Evolutionary conservation across 2,329 filamentous ascomycete genomes (phyloP).

Genomic region (Ophiostoma montium): DNA sequence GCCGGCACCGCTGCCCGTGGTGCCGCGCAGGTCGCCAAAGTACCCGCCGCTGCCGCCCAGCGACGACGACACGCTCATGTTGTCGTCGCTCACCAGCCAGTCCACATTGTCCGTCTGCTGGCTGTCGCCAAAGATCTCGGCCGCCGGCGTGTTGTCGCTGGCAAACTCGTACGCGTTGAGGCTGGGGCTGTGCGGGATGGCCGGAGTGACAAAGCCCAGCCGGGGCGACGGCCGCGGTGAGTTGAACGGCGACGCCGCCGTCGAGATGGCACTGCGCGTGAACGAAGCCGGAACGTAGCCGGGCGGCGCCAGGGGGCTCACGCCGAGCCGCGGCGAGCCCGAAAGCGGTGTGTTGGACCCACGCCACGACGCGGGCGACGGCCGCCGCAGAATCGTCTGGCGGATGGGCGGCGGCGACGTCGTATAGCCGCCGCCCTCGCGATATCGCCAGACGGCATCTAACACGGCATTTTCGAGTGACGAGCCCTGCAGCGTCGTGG

Average conservation of each 20-base stretch:
- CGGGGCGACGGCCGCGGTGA: slow-evolving; percentile 88
- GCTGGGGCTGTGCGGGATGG: slow-evolving; percentile 85
- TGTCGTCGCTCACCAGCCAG: slow-evolving; percentile 87
- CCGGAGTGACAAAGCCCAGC: slow-evolving; percentile 75
- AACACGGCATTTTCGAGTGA: slow-evolving; percentile 81
- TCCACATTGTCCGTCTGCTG: slow-evolving; percentile 90
- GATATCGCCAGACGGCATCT: slow-evolving; percentile 78
- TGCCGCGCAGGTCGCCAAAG: slow-evolving; percentile 40
- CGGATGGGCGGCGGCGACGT: slow-evolving; percentile 74
- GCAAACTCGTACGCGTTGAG: slow-evolving; percentile 91
- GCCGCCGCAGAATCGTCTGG: slow-evolving; percentile 76
- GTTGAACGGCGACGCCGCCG: slow-evolving; percentile 76
- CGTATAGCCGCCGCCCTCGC: slow-evolving; percentile 48
- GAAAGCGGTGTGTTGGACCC: slow-evolving; percentile 64
- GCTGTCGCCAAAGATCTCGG: slow-evolving; percentile 74
- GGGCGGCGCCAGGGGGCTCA: slow-evolving; percentile 71
- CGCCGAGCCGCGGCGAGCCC: slow-evolving; percentile 67
- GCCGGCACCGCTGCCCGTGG: slow-evolving; percentile 31
- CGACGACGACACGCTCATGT: slow-evolving; percentile 66
- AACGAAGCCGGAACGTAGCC: slow-evolving; percentile 72
- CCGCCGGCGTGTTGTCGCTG: slow-evolving; percentile 64
- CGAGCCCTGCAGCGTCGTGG: slow-evolving; percentile 60
- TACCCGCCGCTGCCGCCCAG: slow-evolving; percentile 57
- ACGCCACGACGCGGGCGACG: slow-evolving; percentile 92
- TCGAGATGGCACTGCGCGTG: slow-evolving; percentile 53